A percentile compares a stretch with the other conserved stretches of the same genome.
phyloP scores from a whole-genome alignment of 805 yeast species.

The Deakozyma indianensis region DNA sequence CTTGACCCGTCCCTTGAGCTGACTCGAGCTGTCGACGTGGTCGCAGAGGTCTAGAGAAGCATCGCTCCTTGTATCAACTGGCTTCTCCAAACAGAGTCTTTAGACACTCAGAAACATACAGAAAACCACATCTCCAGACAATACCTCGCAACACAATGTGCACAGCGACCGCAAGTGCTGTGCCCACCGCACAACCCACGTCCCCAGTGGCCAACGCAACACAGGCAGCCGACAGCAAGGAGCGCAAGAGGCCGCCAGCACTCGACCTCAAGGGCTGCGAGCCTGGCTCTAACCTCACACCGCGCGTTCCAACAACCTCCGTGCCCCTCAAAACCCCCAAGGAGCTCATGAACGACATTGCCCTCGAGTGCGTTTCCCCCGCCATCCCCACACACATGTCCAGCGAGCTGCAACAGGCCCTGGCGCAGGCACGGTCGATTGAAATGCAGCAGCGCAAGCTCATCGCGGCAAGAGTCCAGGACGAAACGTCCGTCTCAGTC shows the following conservation, averaged over 20 bases:
- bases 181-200: too few species aligned
- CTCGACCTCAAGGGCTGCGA: slow-evolving; percentile 1
- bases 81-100: too few species aligned
- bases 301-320: neutral
- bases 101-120: too few species aligned
- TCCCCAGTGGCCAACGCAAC: too few species aligned
- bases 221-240: too few species aligned
- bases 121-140: too few species aligned
- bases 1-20: too few species aligned
- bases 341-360: slow-evolving; percentile 18
- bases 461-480: slow-evolving; percentile 13
- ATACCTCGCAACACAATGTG: too few species aligned
- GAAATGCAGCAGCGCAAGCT: slow-evolving; percentile 17
- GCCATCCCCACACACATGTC: slow-evolving; percentile 14
- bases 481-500: slow-evolving; percentile 5
- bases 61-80: too few species aligned
- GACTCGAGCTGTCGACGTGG: too few species aligned
- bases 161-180: too few species aligned
- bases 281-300: neutral
- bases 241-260: neutral
- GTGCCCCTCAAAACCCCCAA: slow-evolving; percentile 10
- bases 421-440: slow-evolving; percentile 11
- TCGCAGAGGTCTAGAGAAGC: too few species aligned
- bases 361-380: slow-evolving; percentile 19
- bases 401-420: slow-evolving; percentile 1